Percentiles rank a stretch among this genome's conserved stretches.
These are phyloP conservation scores for Claviceps maximensis DNA, from an alignment of 2,329 filamentous ascomycete species.

Conservation along the genomic window DNA sequence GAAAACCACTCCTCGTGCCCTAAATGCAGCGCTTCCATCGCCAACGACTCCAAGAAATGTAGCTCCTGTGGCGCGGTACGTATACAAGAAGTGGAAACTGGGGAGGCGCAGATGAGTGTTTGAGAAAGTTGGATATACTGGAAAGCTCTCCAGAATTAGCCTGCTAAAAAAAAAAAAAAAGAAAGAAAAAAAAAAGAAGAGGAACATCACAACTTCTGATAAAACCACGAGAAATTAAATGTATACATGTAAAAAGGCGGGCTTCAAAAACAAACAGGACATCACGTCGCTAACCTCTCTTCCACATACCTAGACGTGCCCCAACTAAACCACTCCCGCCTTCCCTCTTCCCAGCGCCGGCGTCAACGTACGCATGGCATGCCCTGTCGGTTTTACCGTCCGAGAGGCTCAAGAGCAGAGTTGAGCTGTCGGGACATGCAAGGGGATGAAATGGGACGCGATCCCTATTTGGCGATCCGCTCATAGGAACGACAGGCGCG, in stretches of 20 bases:
- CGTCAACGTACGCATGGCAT: background rate
- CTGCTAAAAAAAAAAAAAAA: background rate
- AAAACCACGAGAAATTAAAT: background rate
- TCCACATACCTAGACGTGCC: slow-evolving; percentile 16
- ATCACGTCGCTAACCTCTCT: too few relatives aligned
- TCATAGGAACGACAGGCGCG: too few relatives aligned
- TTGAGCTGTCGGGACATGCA: too few relatives aligned
- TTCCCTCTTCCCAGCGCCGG: background rate
- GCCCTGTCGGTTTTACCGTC: too few relatives aligned
- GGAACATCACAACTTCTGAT: background rate
- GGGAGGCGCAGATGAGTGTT: background rate
- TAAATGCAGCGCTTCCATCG: slow-evolving; percentile 39
- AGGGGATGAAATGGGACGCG: too few relatives aligned
- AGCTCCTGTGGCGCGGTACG: slow-evolving; percentile 43
- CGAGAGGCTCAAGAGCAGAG: too few relatives aligned
- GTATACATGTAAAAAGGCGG: background rate
- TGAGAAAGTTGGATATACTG: too few relatives aligned
- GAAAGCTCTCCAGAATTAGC: too few relatives aligned
- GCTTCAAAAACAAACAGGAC: too few relatives aligned
- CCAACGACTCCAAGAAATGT: slow-evolving; percentile 38
- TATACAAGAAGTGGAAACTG: slow-evolving; percentile 4
- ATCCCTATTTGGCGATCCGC: too few relatives aligned
- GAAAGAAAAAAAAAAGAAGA: background rate
- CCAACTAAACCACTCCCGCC: slow-evolving; percentile 12
- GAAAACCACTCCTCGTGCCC: slow-evolving; percentile 33